Conservation (phyloP, 1,139 yeast species). For the Kodamaea sp. region DNA sequence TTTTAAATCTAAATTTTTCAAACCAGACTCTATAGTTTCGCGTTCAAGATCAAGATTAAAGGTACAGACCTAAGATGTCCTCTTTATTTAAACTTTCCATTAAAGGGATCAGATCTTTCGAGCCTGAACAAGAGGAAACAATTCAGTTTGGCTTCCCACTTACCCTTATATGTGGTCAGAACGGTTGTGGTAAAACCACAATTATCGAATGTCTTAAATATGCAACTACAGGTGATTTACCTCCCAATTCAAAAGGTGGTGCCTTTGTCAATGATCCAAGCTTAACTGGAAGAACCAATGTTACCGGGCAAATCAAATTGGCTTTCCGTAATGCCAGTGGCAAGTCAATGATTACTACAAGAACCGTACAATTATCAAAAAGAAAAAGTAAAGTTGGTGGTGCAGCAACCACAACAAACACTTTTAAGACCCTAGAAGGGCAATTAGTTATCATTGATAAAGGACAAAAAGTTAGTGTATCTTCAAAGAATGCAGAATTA, state of each 20-base stretch:
- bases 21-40: too few species aligned
- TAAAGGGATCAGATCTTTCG: constrained; percentile 88
- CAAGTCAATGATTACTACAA: constrained; percentile 76
- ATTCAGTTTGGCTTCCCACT: constrained; percentile 88
- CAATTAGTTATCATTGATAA: constrained; percentile 64
- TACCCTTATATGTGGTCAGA: constrained; percentile 91
- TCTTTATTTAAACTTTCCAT: constrained; percentile 75
- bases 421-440: constrained; percentile 90
- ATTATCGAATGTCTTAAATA: constrained; percentile 91
- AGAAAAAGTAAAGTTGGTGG: constrained; percentile 41
- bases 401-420: constrained; percentile 35
- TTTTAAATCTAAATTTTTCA: too few species aligned
- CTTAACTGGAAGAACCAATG: constrained; percentile 69
- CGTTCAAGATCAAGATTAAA: too few species aligned
- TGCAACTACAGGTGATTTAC: constrained; percentile 93
- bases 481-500: constrained; percentile 81
- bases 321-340: constrained; percentile 78
- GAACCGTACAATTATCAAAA: constrained; percentile 71
- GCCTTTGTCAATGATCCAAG: constrained; percentile 96
- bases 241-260: constrained; percentile 95
- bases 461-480: constrained; percentile 61
- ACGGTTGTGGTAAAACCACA: constrained; percentile 98
- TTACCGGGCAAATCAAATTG: constrained; percentile 84
- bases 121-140: constrained; percentile 74
- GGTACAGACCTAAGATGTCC: constrained; percentile 44